Evolutionary conservation across 345 rosid species (phyloP), one percentile per base, ranked within the genome.

Genomic region (Trapa bicornis): DNA sequence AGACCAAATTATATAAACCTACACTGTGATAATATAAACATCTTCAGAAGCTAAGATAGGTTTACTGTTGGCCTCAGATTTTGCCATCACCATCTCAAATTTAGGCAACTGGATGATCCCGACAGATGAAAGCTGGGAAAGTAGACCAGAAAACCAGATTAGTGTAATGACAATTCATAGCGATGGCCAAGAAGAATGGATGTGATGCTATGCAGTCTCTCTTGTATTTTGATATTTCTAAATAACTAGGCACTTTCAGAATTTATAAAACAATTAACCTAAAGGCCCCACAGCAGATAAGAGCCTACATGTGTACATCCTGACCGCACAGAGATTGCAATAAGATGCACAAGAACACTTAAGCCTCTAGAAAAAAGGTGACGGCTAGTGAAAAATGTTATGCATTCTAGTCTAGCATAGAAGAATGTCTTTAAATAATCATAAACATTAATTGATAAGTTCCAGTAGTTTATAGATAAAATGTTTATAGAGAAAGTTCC

Each of bases 41-140:
- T 95, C 99, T 73, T 84, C 96, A 79, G 86, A 81, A 73, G 89
- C 87, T 66, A 95, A 88, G 80, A 95, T 91, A 75, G 97, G 98
- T 76, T 89, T 89, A 70, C 74, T 85, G 79, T 84, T 95, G 15
- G 86, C 82, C 74, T 95, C 99, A 68, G 96, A 76, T 79, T 72
- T 87, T 64, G 96, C 96, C 96, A 91, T 85, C 75, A 79, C 77
- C 96, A 95, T 89, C 78, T 91, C 98, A 89, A 95, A 95, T 76
- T 73, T 87, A 52, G 99, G 99, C 85, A 95, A 73, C 60, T 92
- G 87, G 74, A 91, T 80, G 65, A 87, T 80, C 66, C 99, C 99
- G 6, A 87, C 97, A 8, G 96, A 84, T 54, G 99, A 95, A 75
- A 95, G 86, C 99, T 95, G 86, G 66, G 78, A 15, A 72, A 73